Percentiles rank a stretch among this genome's conserved stretches.
Evolutionary conservation across 495 filamentous ascomycete species (phyloP).

Genomic region (Apodospora peruviana): DNA sequence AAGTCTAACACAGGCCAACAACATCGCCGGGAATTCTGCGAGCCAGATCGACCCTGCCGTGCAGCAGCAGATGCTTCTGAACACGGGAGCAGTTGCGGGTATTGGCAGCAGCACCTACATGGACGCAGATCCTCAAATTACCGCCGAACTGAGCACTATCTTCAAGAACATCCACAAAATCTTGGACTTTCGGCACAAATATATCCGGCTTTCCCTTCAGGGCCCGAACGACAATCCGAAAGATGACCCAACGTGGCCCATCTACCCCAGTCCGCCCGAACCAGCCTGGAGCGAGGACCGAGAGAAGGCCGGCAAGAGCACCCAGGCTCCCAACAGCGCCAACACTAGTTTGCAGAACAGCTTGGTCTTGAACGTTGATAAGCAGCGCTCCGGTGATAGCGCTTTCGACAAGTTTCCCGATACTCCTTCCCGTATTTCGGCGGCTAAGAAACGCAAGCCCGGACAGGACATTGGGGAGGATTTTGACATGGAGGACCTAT

Average conservation of each 20-base stretch:
- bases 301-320: constrained; percentile 35
- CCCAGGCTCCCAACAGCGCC: constrained; percentile 31
- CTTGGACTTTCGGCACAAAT: constrained; percentile 79
- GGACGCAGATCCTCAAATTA: constrained; percentile 62
- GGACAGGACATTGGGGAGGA: constrained; percentile 75
- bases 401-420: constrained; percentile 11
- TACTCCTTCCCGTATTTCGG: constrained; percentile 20
- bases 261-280: constrained; percentile 87
- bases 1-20: constrained; percentile 10
- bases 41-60: constrained; percentile 20
- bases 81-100: constrained; percentile 20
- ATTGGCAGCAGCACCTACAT: constrained; percentile 39
- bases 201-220: constrained; percentile 83
- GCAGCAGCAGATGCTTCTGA: constrained; percentile 23
- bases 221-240: constrained; percentile 76
- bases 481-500: constrained; percentile 73
- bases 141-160: constrained; percentile 74
- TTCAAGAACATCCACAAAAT: constrained; percentile 83
- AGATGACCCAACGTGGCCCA: constrained; percentile 74
- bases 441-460: constrained; percentile 64
- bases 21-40: constrained; percentile 22
- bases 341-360: constrained; percentile 53
- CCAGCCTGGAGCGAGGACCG: constrained; percentile 80
- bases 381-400: constrained; percentile 13
- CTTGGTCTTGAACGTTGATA: constrained; percentile 37